Evolutionary conservation across 73 alveolate species (phyloP).

Genomic region (Stentor roeselii): DNA sequence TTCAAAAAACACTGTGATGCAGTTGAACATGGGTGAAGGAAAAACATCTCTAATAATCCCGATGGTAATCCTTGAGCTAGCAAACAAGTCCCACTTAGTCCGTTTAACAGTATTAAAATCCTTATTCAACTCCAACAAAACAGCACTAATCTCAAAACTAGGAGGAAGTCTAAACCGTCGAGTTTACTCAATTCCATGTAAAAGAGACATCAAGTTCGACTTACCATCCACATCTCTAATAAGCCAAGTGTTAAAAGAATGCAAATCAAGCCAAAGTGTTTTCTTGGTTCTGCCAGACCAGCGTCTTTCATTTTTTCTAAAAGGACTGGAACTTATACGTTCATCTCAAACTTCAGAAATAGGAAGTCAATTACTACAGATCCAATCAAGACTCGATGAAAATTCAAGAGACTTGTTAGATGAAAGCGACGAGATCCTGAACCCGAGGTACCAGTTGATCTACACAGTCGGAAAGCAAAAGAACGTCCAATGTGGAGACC

Average conservation of each 20-base stretch:
- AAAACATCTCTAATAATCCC: not conserved
- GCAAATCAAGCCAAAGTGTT: not conserved
- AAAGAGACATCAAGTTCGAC: not conserved
- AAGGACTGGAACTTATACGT: not conserved
- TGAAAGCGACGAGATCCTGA: not conserved
- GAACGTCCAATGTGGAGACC: not conserved
- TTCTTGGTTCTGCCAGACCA: not conserved
- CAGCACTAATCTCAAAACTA: not conserved
- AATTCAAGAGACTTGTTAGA: not conserved
- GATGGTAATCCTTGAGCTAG: not conserved
- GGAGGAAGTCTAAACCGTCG: not conserved
- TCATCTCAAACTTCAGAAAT: not conserved
- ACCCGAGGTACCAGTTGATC: not conserved
- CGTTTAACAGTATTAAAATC: not conserved
- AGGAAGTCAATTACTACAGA: too few relatives aligned
- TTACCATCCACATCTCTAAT: not conserved
- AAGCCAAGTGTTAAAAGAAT: not conserved
- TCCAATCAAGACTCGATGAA: too few relatives aligned
- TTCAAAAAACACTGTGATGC: not conserved
- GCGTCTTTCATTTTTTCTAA: not conserved
- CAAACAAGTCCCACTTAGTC: not conserved
- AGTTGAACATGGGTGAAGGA: conserved; percentile 1
- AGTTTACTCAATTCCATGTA: not conserved
- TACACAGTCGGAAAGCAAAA: not conserved
- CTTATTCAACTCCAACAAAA: not conserved